Evolutionary conservation across 257 asterid species (phyloP), one percentile per base, ranked within the genome.

Genomic region (Solanum paucissectum): DNA sequence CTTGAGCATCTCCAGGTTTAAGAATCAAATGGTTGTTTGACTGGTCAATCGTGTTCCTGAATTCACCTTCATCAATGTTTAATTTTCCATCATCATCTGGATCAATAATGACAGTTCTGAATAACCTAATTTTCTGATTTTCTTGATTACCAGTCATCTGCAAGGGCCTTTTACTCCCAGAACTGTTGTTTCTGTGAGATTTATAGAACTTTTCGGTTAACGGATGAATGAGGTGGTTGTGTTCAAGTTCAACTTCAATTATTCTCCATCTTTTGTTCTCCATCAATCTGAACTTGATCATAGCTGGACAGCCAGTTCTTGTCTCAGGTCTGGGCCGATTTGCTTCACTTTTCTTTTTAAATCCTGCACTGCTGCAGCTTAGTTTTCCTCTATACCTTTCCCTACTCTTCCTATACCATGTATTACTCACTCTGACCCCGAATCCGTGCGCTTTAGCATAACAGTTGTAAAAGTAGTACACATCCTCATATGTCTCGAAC

Each of bases 291-390:
- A 92, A 93, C 86, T 94, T 94, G 58, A 94, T 88, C 96, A 94
- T 94, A 42, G 94, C 96, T 12, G 94, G 95, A 89, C 96, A 93
- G 33, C 95, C 96, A 5, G 95, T 94, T 86, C 96, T 94, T 44
- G 94, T 94, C 92, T 93, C 93, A 11, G 96, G 95, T 75, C 94
- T 93, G 23, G 96, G 95, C 79, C 92, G 89, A 69, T 91, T 92
- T 64, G 94, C 95, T 81, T 91, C 94, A 4, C 90, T 92, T 92
- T 91, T 93, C 95, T 93, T 94, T 90, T 94, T 94, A 92, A 94
- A 94, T 6, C 95, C 97, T 12, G 97, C 94, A 90, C 94, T 92
- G 83, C 94, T 93, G 90, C 95, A 93, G 90, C 95, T 94, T 69
- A 94, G 85, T 86, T 94, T 94, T 84, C 90, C 97, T 89, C 97